Percentiles rank a stretch among this genome's conserved stretches.
These are phyloP conservation scores for Solanum boliviense DNA, from an alignment of 257 asterid species.

Conservation along the genomic window DNA sequence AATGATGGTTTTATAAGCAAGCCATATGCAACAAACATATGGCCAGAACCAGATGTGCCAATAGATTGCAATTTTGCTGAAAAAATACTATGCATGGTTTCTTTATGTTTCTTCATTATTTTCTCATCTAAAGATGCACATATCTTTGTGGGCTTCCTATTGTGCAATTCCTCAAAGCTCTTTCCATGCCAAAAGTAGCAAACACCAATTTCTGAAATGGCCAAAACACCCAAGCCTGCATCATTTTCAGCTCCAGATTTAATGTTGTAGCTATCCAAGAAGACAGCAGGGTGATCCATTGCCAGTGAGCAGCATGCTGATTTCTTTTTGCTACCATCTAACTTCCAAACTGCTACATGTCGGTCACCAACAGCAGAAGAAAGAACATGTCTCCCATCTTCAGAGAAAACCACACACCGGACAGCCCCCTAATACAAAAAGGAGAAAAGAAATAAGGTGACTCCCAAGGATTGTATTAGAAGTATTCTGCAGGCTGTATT, in stretches of 20 bases:
- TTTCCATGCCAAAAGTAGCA: slow-evolving; percentile 86
- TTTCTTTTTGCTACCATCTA: slow-evolving; percentile 61
- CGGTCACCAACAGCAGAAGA: slow-evolving; percentile 80
- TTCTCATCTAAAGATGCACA: slow-evolving; percentile 34
- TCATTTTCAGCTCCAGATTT: slow-evolving; percentile 26
- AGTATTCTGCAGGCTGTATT: background rate
- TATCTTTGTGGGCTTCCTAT: slow-evolving; percentile 67
- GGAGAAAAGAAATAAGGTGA: background rate
- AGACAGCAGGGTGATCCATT: slow-evolving; percentile 89
- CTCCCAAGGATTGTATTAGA: background rate
- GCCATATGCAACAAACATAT: slow-evolving; percentile 69
- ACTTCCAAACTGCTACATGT: slow-evolving; percentile 68
- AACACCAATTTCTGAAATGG: slow-evolving; percentile 77
- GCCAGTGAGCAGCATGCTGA: slow-evolving; percentile 54
- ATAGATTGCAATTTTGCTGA: slow-evolving; percentile 66
- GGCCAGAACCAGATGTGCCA: slow-evolving; percentile 38
- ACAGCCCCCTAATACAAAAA: slow-evolving; percentile 53
- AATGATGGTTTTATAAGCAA: slow-evolving; percentile 69
- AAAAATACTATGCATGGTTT: slow-evolving; percentile 47
- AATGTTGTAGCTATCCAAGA: slow-evolving; percentile 49
- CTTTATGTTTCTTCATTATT: slow-evolving; percentile 38
- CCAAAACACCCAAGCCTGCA: slow-evolving; percentile 55
- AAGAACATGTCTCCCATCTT: slow-evolving; percentile 61
- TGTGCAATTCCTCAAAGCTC: slow-evolving; percentile 46
- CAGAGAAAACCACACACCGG: slow-evolving; percentile 75